Evolutionary conservation across 2,329 filamentous ascomycete species (phyloP), one percentile per base, ranked within the genome.

Genomic region (Cercospora zeina): DNA sequence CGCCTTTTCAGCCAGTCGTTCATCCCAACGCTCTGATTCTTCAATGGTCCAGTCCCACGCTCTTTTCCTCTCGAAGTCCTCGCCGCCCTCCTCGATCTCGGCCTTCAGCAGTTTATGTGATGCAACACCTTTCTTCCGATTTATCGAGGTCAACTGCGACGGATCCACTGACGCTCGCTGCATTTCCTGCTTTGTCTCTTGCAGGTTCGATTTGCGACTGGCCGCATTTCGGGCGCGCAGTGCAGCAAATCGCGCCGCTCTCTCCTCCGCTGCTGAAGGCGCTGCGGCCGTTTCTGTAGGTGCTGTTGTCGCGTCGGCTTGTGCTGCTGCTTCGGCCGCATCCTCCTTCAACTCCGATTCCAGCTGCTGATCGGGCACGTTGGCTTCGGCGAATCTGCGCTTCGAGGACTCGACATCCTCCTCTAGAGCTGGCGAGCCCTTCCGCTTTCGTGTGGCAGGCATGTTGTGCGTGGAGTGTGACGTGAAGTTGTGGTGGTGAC

Each of bases 41-140:
- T 99, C 95, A 6, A 93, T 81, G 0, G 95, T 99, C 90, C 95
- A 99, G 79, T 97, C 95, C 95, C 95, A 99, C 1, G 95, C 95
- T 42, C 95, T 88, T 79, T 97, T 97, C 68, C 95, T 90, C 82
- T 99, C 95, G 73, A 97, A 99, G 76, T 97, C 95, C 59, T 90
- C 91, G 34, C 92, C 92, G 0, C 83, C 81, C 16, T 90, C 91
- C 75, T 93, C 90, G 1, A 92, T 88, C 71, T 97, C 92, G 3
- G 92, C 91, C 80, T 96, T 96, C 47, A 97, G 83, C 0, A 99
- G 85, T 73, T 97, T 99, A 76, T 97, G 91, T 5, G 89, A 87
- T 19, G 95, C 93, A 68, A 95, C 87, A 59, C 91, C 93, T 71
- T 91, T 90, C 72, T 92, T 91, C 65, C 93, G 89, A 67, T 89